These are phyloP conservation scores for Trichoderma sp. DNA, from an alignment of 2,329 filamentous ascomycete genomes.

Conservation along the genomic window DNA sequence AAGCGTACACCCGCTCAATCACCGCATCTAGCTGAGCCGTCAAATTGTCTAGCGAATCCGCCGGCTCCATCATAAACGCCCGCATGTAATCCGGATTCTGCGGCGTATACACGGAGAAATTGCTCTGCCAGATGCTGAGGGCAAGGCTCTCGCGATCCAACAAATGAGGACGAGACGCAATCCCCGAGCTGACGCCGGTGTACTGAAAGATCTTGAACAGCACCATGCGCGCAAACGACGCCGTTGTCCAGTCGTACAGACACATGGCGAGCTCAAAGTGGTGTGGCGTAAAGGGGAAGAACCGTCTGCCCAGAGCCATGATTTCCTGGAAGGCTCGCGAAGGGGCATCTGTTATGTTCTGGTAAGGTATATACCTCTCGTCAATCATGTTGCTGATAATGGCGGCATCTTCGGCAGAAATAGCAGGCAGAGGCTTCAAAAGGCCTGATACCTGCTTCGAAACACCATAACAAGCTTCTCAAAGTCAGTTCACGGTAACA, in stretches of 20 bases:
- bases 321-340: conserved; percentile 18
- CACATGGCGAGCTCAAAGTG: conserved; percentile 27
- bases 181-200: background rate
- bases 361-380: conserved; percentile 22
- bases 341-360: conserved; percentile 19
- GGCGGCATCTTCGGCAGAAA: conserved; percentile 1
- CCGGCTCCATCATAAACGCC: conserved; percentile 22
- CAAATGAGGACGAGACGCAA: conserved; percentile 1
- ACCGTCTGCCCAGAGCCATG: conserved; percentile 19
- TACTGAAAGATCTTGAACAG: conserved; percentile 29
- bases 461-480: conserved; percentile 13
- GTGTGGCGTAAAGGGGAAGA: conserved; percentile 26
- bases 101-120: conserved; percentile 23
- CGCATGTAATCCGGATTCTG: conserved; percentile 24
- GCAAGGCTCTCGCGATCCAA: conserved; percentile 22
- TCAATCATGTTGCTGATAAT: conserved; percentile 25
- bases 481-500: background rate
- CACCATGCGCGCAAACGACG: conserved; percentile 23
- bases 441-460: conserved; percentile 10
- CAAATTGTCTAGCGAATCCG: conserved; percentile 17
- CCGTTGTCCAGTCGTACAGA: conserved; percentile 28
- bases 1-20: conserved; percentile 4
- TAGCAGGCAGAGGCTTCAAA: conserved; percentile 17
- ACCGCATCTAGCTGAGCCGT: conserved; percentile 19
- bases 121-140: conserved; percentile 24